Evolutionary conservation across 805 yeast genomes (phyloP).

Genomic region (Metschnikowia shivogae): DNA sequence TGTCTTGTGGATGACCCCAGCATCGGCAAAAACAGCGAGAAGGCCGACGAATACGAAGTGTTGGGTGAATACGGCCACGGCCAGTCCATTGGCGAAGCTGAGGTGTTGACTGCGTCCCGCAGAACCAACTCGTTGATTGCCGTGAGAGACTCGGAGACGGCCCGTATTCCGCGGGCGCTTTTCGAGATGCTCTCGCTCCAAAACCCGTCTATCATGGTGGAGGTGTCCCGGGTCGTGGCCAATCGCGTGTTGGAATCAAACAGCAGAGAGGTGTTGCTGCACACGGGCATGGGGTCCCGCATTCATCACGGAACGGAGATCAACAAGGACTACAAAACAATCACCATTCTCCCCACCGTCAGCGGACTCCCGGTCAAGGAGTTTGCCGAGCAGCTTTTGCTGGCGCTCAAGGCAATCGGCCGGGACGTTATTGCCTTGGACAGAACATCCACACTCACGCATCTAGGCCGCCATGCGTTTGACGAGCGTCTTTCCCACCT

Average conservation of each 20-base stretch:
- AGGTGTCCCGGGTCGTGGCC: slow-evolving; percentile 85
- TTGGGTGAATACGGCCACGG: slow-evolving; percentile 89
- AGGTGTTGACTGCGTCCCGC: slow-evolving; percentile 77
- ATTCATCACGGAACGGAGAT: slow-evolving; percentile 17
- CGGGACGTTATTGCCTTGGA: slow-evolving; percentile 74
- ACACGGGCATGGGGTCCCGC: slow-evolving; percentile 14
- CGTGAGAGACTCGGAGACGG: slow-evolving; percentile 89
- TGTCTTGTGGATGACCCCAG: slow-evolving; percentile 22
- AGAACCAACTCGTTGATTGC: slow-evolving; percentile 73
- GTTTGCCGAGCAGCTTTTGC: slow-evolving; percentile 69
- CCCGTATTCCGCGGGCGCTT: slow-evolving; percentile 84
- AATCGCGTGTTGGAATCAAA: slow-evolving; percentile 34
- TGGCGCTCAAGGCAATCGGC: slow-evolving; percentile 70
- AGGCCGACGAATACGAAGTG: slow-evolving; percentile 29
- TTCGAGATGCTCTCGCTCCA: slow-evolving; percentile 81
- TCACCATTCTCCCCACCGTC: slow-evolving; percentile 77
- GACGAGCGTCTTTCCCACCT: slow-evolving; percentile 74
- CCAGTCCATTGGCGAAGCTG: slow-evolving; percentile 91
- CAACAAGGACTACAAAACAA: slow-evolving; percentile 64
- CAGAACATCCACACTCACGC: slow-evolving; percentile 73
- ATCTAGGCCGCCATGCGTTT: slow-evolving; percentile 89
- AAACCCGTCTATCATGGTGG: slow-evolving; percentile 86
- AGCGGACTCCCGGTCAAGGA: slow-evolving; percentile 81
- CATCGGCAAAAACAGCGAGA: slow-evolving; percentile 6
- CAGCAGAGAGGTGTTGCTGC: slow-evolving; percentile 23